Evolutionary conservation across 176 grass and related monocot species (phyloP).

Genomic region (Cymbopogon citratus): DNA sequence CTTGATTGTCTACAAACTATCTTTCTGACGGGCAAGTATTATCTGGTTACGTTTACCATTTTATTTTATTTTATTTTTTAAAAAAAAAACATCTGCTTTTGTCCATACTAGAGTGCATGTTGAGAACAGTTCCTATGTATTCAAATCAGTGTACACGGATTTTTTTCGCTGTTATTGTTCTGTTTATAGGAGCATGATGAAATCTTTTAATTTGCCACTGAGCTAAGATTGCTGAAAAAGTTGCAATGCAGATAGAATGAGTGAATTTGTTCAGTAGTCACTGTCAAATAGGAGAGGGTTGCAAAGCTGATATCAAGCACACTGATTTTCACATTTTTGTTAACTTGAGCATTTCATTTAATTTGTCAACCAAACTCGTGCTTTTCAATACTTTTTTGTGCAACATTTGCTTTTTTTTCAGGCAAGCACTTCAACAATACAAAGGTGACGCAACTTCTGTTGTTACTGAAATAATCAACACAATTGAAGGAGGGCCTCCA

Average conservation of each 20-base stretch:
- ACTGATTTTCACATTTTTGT: neutral
- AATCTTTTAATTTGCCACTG: constrained; percentile 1
- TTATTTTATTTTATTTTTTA: too few species aligned
- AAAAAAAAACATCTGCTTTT: neutral
- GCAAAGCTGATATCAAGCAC: neutral
- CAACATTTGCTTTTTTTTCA: constrained; percentile 34
- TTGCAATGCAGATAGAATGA: constrained; percentile 2
- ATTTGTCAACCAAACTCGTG: neutral
- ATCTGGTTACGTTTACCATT: too few species aligned
- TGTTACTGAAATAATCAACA: constrained; percentile 85
- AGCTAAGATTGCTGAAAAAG: constrained; percentile 11
- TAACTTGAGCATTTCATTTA: constrained; percentile 12
- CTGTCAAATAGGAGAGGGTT: neutral
- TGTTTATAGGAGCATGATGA: constrained; percentile 2
- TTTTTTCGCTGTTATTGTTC: neutral
- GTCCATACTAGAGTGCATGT: neutral
- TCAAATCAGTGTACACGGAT: neutral
- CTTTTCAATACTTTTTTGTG: neutral
- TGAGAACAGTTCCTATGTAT: neutral
- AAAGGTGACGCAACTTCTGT: constrained; percentile 71
- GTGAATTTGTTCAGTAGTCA: neutral
- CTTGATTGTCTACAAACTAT: too few species aligned
- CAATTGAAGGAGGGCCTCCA: constrained; percentile 85
- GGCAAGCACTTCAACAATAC: constrained; percentile 94
- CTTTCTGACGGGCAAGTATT: too few species aligned